Conservation (phyloP, 768 basidiomycete species). For the Tephrocybe sp. region DNA sequence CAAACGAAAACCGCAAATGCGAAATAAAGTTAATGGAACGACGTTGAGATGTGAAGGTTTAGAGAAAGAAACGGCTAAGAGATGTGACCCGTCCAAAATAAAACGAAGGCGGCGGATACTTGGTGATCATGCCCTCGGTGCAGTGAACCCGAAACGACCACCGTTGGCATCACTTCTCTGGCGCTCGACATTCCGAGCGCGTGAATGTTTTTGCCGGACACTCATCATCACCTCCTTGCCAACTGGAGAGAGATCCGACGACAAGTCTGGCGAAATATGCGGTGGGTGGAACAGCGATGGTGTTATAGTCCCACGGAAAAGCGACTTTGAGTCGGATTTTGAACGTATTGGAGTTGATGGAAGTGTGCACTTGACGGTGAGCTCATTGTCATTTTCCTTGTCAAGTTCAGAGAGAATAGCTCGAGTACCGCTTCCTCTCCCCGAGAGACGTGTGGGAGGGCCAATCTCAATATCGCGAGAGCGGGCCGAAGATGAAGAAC, state of each 20-base stretch:
- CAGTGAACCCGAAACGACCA: constrained; percentile 11
- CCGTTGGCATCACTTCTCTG: constrained; percentile 19
- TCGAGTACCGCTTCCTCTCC: constrained; percentile 9
- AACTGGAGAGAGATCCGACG: constrained; percentile 72
- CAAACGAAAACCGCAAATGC: constrained; percentile 1
- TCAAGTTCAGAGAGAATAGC: constrained; percentile 24
- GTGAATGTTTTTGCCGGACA: constrained; percentile 48
- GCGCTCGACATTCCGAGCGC: constrained; percentile 36
- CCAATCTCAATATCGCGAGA: constrained; percentile 14
- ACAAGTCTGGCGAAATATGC: constrained; percentile 64
- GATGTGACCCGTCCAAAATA: too few relatives aligned
- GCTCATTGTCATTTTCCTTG: constrained; percentile 41
- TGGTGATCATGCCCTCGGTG: not conserved
- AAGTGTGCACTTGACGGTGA: constrained; percentile 35
- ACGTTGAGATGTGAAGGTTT: too few relatives aligned
- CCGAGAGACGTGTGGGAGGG: constrained; percentile 18
- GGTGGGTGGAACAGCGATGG: constrained; percentile 50
- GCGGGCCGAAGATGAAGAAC: constrained; percentile 21
- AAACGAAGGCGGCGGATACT: too few relatives aligned
- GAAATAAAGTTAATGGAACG: constrained; percentile 6
- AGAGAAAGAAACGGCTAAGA: too few relatives aligned
- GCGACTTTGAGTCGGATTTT: constrained; percentile 31
- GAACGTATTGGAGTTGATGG: constrained; percentile 49
- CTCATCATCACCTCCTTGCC: constrained; percentile 69
- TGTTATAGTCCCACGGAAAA: constrained; percentile 37